Percentiles rank a stretch among this genome's conserved stretches.
Evolutionary conservation across 805 yeast species (phyloP).

Genomic region (Sungouiella thailandica): DNA sequence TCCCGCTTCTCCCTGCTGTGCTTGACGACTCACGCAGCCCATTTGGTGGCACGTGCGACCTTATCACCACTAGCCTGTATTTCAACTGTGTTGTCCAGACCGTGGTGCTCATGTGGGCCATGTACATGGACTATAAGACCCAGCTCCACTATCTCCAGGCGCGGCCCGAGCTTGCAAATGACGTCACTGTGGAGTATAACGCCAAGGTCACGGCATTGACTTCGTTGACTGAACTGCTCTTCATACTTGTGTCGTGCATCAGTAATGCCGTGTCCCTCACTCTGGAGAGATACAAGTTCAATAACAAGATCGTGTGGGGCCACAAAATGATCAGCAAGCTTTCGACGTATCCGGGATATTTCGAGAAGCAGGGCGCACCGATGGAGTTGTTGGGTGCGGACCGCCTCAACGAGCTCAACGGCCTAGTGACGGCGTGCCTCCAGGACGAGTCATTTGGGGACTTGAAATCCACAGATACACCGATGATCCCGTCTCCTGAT

Average conservation of each 20-base stretch:
- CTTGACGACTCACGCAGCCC: neutral
- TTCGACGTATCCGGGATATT: neutral
- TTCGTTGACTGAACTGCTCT: neutral
- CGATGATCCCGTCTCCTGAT: neutral
- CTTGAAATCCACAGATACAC: neutral
- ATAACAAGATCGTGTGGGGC: neutral
- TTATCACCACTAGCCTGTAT: neutral
- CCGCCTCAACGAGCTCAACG: neutral
- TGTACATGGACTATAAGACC: constrained; percentile 1
- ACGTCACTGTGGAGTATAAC: neutral
- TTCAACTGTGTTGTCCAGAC: constrained; percentile 1
- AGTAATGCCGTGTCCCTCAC: neutral
- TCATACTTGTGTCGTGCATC: neutral
- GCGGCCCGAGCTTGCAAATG: neutral
- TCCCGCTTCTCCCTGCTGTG: neutral
- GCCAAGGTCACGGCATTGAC: neutral
- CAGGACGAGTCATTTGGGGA: neutral
- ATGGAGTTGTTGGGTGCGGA: neutral
- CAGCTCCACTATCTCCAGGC: neutral
- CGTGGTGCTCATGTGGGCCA: neutral
- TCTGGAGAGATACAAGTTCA: neutral
- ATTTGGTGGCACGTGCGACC: constrained; percentile 1
- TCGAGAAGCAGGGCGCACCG: neutral
- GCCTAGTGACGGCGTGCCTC: neutral
- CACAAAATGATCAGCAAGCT: neutral